phyloP scores from a whole-genome alignment of 305 asterid species.

The Caryopteris hybrid region DNA sequence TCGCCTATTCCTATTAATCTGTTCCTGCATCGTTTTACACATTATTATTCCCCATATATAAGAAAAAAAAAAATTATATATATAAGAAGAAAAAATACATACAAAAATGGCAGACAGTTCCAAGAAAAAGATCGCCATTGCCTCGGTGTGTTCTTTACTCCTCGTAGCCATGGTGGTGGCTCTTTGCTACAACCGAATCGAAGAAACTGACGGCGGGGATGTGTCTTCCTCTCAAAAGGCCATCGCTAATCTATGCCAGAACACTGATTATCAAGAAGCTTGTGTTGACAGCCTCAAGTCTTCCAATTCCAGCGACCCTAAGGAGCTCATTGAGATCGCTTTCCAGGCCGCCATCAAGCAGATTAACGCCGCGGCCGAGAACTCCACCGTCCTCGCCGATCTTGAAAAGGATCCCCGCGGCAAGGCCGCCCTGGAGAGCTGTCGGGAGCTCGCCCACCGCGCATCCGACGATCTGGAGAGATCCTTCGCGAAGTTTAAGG shows the following conservation, averaged over 20 bases:
- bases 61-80: too few relatives aligned
- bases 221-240: slow-evolving; percentile 42
- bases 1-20: too few relatives aligned
- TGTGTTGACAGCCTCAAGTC: slow-evolving; percentile 42
- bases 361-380: slow-evolving; percentile 27
- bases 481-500: slow-evolving; percentile 33
- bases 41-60: too few relatives aligned
- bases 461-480: slow-evolving; percentile 45
- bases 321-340: slow-evolving; percentile 52
- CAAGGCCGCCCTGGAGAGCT: slow-evolving; percentile 37
- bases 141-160: slow-evolving; percentile 39
- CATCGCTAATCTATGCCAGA: slow-evolving; percentile 38
- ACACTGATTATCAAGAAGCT: slow-evolving; percentile 50
- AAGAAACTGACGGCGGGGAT: background rate
- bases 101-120: slow-evolving; percentile 16
- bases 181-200: slow-evolving; percentile 15
- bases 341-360: slow-evolving; percentile 36
- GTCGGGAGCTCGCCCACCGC: slow-evolving; percentile 36
- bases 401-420: slow-evolving; percentile 40
- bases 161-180: slow-evolving; percentile 65
- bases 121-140: slow-evolving; percentile 34
- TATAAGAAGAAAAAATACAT: too few relatives aligned
- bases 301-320: slow-evolving; percentile 46
- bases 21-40: too few relatives aligned
- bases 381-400: slow-evolving; percentile 26